phyloP scores from a whole-genome alignment of 2,329 filamentous ascomycete species.

The Ilyonectria mors-panacis region DNA sequence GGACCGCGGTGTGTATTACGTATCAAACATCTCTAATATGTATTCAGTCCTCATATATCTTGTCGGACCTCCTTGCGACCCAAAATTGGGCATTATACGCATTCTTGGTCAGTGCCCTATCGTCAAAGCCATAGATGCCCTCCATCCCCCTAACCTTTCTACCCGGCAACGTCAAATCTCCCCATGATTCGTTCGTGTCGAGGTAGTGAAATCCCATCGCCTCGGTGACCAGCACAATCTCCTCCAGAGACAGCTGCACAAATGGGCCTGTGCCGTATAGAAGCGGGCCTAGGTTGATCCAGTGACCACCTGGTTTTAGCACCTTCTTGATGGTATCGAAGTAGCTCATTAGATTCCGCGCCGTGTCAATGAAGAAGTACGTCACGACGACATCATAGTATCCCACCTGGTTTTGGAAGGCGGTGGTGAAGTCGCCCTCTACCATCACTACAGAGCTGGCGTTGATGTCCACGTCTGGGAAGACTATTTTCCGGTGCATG shows the following conservation, averaged over 20 bases:
- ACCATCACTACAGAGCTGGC: slow-evolving; percentile 60
- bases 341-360: slow-evolving; percentile 68
- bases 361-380: slow-evolving; percentile 74
- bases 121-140: slow-evolving; percentile 68
- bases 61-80: slow-evolving; percentile 57
- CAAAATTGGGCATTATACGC: slow-evolving; percentile 70
- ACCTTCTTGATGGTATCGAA: slow-evolving; percentile 67
- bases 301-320: slow-evolving; percentile 63
- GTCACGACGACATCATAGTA: slow-evolving; percentile 67
- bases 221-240: slow-evolving; percentile 64
- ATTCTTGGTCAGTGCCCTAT: slow-evolving; percentile 64
- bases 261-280: slow-evolving; percentile 69
- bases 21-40: no score
- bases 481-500: slow-evolving; percentile 61
- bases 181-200: slow-evolving; percentile 58
- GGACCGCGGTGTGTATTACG: no score
- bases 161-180: slow-evolving; percentile 58
- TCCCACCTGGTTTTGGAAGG: slow-evolving; percentile 47
- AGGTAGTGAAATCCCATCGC: slow-evolving; percentile 67
- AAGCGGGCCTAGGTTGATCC: slow-evolving; percentile 71
- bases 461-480: slow-evolving; percentile 60
- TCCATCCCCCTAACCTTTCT: slow-evolving; percentile 61
- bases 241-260: slow-evolving; percentile 69
- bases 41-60: not conserved
- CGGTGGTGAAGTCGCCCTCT: slow-evolving; percentile 70